Conservation (phyloP, 1,284 basidiomycete species). For the Crucibulum cyathiforme region DNA sequence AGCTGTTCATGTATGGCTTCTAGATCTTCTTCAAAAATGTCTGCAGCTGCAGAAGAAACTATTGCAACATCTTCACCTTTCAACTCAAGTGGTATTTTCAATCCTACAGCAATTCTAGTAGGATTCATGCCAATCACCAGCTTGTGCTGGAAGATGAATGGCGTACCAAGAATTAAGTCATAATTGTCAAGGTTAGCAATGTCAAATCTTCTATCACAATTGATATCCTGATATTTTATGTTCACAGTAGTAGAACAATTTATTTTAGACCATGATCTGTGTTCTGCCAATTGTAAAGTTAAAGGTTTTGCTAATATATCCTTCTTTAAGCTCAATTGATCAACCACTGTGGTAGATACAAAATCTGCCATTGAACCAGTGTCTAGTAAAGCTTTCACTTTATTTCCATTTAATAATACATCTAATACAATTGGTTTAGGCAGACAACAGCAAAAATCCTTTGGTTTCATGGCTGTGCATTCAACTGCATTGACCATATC, state of each 20-base stretch:
- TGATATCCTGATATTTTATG: background rate
- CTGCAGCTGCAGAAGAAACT: conserved; percentile 18
- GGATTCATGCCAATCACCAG: conserved; percentile 6
- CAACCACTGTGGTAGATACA: conserved; percentile 41
- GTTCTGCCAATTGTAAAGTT: conserved; percentile 1
- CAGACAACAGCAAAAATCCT: background rate
- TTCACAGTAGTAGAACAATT: no score
- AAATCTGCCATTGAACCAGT: conserved; percentile 45
- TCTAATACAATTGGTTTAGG: background rate
- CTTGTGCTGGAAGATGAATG: conserved; percentile 35
- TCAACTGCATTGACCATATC: background rate
- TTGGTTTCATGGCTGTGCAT: background rate
- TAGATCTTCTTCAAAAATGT: conserved; percentile 10
- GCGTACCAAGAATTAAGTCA: conserved; percentile 37
- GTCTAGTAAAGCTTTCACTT: conserved; percentile 34
- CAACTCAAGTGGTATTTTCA: conserved; percentile 7
- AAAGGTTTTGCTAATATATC: conserved; percentile 24
- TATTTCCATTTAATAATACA: background rate
- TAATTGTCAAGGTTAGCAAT: conserved; percentile 35
- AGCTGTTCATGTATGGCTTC: no score
- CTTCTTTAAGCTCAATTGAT: conserved; percentile 32
- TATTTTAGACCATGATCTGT: no score
- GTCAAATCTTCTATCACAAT: background rate
- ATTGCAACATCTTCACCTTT: conserved; percentile 19
- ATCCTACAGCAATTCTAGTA: conserved; percentile 20